A percentile compares a stretch with the other conserved stretches of the same genome.
These are phyloP conservation scores for Vanrija sp. DNA, from an alignment of 1,284 basidiomycete genomes.

Conservation along the genomic window DNA sequence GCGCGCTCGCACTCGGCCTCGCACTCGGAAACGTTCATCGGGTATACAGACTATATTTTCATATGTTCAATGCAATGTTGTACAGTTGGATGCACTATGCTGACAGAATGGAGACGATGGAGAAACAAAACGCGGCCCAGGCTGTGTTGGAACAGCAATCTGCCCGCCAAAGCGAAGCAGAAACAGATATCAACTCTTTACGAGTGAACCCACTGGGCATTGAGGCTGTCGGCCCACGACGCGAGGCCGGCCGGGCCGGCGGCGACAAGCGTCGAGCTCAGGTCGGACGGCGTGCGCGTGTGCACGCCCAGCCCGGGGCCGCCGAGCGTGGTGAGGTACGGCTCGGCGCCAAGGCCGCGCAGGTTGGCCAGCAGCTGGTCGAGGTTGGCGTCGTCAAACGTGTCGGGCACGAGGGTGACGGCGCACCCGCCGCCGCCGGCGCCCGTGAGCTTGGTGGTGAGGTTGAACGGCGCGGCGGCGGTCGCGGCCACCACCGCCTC, in stretches of 20 bases:
- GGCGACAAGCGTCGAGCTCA: neutral
- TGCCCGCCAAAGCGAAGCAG: too few relatives aligned
- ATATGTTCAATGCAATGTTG: too few relatives aligned
- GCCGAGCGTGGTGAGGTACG: constrained; percentile 88
- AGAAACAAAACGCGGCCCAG: too few relatives aligned
- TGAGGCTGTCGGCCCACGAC: constrained; percentile 6
- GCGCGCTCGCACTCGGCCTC: too few relatives aligned
- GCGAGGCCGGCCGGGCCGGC: constrained; percentile 5
- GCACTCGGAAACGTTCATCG: too few relatives aligned
- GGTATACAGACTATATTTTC: too few relatives aligned
- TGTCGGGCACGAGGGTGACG: constrained; percentile 90
- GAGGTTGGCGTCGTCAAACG: constrained; percentile 61
- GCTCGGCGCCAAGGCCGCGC: constrained; percentile 65
- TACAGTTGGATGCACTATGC: too few relatives aligned
- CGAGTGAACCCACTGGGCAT: constrained; percentile 13
- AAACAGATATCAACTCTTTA: neutral
- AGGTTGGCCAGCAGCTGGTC: constrained; percentile 60
- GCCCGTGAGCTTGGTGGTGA: constrained; percentile 96
- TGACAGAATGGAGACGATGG: too few relatives aligned
- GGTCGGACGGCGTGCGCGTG: too few relatives aligned
- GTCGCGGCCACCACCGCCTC: constrained; percentile 77
- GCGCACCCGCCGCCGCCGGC: constrained; percentile 99
- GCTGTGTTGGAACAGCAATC: too few relatives aligned
- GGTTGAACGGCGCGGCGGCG: constrained; percentile 58
- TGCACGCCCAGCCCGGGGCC: constrained; percentile 81